Evolutionary conservation across 495 filamentous ascomycete species (phyloP), one percentile per base, ranked within the genome.

Genomic region (Jackrogersella multiformis): DNA sequence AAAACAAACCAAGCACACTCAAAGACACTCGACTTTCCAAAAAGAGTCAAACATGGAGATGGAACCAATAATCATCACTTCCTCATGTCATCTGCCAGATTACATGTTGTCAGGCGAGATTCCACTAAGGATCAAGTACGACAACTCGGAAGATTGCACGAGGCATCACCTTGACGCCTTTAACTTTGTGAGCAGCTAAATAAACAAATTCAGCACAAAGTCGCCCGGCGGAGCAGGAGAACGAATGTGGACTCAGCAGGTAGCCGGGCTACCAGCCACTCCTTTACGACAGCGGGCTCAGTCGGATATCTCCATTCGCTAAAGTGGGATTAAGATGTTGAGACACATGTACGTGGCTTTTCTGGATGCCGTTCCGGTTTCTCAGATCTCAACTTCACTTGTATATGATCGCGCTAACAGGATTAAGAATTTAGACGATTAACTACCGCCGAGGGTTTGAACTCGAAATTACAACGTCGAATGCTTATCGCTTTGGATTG

Each of bases 101-200:
- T 54, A 46, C 32, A 39, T 55, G 46, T 34, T 59, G 12, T 63
- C 52, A 23, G 48, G 34, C 58, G 65, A 68, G 7, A 23, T 67
- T 30, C 42, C 36, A 18, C 45, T 38, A 4, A 53, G 2, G 8
- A 9, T 23, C 16, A 62, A 58, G 30, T 61, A 38, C 34, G 35
- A 45, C 16, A 52, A 16, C 15, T 30, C 53, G 6, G 57, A 68
- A 53, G 58, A 68, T 44, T 56, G 44, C 39, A 62, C 38, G 2
- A 67, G 44, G 12, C 57, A 16, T 21, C 51, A 61, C 52, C 9
- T 52, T 1, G 52, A 51, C 15, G 44, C 34, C 10, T 48, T 51
- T 30, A 32, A 44, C 13, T 35, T 61, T 21, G 56, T 38, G 10
- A 56, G 24, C 28, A 36, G 6, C 24, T 61, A 67, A n/a, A 12